These are phyloP conservation scores for Leccinum rimulosum DNA, from an alignment of 768 basidiomycete genomes.

Conservation along the genomic window DNA sequence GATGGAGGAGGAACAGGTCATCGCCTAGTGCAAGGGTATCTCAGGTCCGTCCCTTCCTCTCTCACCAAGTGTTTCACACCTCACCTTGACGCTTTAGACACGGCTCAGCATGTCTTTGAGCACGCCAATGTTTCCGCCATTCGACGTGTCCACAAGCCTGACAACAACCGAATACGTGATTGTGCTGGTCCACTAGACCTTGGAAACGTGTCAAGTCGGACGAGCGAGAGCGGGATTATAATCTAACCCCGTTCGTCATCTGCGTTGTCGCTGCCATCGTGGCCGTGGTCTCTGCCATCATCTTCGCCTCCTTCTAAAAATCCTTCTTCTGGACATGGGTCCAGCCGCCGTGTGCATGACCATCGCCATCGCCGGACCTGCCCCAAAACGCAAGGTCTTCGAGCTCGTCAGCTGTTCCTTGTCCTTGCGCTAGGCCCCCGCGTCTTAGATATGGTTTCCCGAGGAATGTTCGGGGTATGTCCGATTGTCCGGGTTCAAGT, in stretches of 20 bases:
- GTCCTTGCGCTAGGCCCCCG: neutral
- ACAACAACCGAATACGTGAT: neutral
- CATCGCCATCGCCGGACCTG: neutral
- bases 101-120: no score
- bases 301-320: neutral
- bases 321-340: neutral
- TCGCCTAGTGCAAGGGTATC: no score
- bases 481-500: neutral
- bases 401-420: no score
- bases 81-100: no score
- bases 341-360: neutral
- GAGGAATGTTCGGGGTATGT: constrained; percentile 14
- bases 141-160: no score
- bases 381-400: no score
- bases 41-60: no score
- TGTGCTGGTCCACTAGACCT: neutral
- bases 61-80: no score
- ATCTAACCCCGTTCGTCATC: neutral
- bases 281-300: neutral
- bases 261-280: neutral
- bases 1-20: no score
- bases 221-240: constrained; percentile 5
- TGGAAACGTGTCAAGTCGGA: neutral
- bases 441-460: constrained; percentile 10
- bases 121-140: no score